Evolutionary conservation across 805 yeast genomes (phyloP).

Genomic region (Saturnispora serradocipensis): DNA sequence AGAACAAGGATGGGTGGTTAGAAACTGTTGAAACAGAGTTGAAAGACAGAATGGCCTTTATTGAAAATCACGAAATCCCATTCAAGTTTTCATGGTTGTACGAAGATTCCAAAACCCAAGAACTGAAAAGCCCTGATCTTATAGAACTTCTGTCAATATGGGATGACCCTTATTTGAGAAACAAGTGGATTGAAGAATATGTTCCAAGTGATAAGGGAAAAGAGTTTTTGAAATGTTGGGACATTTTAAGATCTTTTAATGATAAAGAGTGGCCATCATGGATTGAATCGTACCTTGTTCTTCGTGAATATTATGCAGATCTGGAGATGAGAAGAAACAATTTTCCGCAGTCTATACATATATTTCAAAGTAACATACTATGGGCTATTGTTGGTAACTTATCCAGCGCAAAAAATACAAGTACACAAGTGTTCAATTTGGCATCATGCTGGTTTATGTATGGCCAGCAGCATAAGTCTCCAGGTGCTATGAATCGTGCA

Average conservation of each 20-base stretch:
- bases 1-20: conserved; percentile 6
- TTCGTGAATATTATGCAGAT: conserved; percentile 69
- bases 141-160: conserved; percentile 18
- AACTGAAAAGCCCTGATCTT: conserved; percentile 9
- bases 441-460: conserved; percentile 21
- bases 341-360: conserved; percentile 16
- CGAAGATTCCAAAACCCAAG: neutral
- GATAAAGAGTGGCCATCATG: conserved; percentile 55
- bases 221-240: conserved; percentile 19
- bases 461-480: conserved; percentile 11
- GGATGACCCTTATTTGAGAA: conserved; percentile 10
- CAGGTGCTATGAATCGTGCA: conserved; percentile 12
- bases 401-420: conserved; percentile 13
- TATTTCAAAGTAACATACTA: conserved; percentile 23
- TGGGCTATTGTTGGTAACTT: conserved; percentile 18
- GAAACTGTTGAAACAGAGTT: conserved; percentile 15
- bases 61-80: conserved; percentile 17
- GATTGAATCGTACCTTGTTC: conserved; percentile 66
- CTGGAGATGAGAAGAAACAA: conserved; percentile 44
- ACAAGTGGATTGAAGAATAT: conserved; percentile 17
- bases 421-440: conserved; percentile 20
- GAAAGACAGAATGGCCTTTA: conserved; percentile 21
- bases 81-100: conserved; percentile 11
- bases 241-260: conserved; percentile 16
- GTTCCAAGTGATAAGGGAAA: conserved; percentile 14